These are phyloP conservation scores for Termitomyces sp. DNA, from an alignment of 768 basidiomycete species.

Conservation along the genomic window DNA sequence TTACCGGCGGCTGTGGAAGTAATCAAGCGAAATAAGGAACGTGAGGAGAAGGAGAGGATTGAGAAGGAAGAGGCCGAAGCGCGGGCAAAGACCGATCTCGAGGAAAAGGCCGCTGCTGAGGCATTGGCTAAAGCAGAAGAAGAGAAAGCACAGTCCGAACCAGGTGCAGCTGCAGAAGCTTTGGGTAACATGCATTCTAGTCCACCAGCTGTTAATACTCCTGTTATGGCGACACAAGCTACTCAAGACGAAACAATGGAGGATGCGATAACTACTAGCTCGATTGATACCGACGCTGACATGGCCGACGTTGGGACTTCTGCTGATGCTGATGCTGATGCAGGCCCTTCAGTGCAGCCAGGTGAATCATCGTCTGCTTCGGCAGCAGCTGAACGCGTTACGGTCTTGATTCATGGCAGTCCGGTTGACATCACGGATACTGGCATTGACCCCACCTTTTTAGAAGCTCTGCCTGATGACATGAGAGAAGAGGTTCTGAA, in stretches of 20 bases:
- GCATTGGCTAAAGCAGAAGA: constrained; percentile 37
- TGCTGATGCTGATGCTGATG: constrained; percentile 21
- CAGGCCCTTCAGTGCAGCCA: constrained; percentile 16
- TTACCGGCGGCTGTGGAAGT: constrained; percentile 76
- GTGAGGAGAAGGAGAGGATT: constrained; percentile 51
- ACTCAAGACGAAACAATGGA: constrained; percentile 30
- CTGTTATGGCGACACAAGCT: constrained; percentile 3
- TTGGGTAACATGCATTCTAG: constrained; percentile 13
- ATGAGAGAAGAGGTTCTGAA: constrained; percentile 98
- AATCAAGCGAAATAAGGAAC: constrained; percentile 52
- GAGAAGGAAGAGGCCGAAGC: constrained; percentile 39
- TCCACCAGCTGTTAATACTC: constrained; percentile 4
- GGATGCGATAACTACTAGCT: constrained; percentile 20
- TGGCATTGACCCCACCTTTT: constrained; percentile 96
- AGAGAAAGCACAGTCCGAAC: constrained; percentile 25
- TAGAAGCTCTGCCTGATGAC: constrained; percentile 96
- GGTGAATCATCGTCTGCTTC: constrained; percentile 19
- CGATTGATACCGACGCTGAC: constrained; percentile 22
- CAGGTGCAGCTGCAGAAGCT: constrained; percentile 28
- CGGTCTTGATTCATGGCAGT: constrained; percentile 88
- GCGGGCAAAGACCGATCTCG: constrained; percentile 29
- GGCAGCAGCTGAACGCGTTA: constrained; percentile 60
- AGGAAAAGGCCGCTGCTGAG: constrained; percentile 21
- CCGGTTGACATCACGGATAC: constrained; percentile 97
- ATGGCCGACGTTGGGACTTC: constrained; percentile 35